These are phyloP conservation scores for Linum trigynum DNA, from an alignment of 345 rosid genomes.

Conservation along the genomic window DNA sequence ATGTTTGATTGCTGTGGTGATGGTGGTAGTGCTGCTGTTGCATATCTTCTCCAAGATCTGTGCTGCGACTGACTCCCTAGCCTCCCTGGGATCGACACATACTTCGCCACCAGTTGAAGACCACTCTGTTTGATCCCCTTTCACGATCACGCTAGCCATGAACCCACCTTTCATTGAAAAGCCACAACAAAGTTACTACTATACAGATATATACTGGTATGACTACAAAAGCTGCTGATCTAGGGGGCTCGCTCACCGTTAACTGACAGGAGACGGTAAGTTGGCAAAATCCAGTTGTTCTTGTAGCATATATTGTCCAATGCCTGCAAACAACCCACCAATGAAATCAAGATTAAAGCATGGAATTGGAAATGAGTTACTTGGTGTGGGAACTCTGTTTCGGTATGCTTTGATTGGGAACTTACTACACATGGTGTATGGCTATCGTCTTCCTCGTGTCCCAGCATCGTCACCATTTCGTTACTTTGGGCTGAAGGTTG, in stretches of 20 bases:
- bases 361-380: slow-evolving; percentile 18
- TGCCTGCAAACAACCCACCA: slow-evolving; percentile 28
- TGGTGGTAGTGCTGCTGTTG: not conserved
- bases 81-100: slow-evolving; percentile 27
- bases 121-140: slow-evolving; percentile 24
- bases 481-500: slow-evolving; percentile 18
- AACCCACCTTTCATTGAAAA: slow-evolving; percentile 40
- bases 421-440: slow-evolving; percentile 15
- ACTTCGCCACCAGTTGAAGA: slow-evolving; percentile 24
- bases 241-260: slow-evolving; percentile 37
- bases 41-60: slow-evolving; percentile 20
- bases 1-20: no score
- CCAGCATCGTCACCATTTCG: slow-evolving; percentile 19
- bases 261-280: slow-evolving; percentile 31
- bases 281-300: slow-evolving; percentile 57
- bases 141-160: slow-evolving; percentile 36
- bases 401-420: no score
- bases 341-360: not conserved
- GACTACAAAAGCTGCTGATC: no score
- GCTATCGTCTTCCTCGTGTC: slow-evolving; percentile 17
- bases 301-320: slow-evolving; percentile 43
- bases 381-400: slow-evolving; percentile 27
- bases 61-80: slow-evolving; percentile 60
- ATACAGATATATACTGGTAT: no score
- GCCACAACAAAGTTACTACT: not conserved